A percentile compares a stretch with the other conserved stretches of the same genome.
Conservation (phyloP, 1,139 yeast species). For the Yamadazyma mexicana region DNA sequence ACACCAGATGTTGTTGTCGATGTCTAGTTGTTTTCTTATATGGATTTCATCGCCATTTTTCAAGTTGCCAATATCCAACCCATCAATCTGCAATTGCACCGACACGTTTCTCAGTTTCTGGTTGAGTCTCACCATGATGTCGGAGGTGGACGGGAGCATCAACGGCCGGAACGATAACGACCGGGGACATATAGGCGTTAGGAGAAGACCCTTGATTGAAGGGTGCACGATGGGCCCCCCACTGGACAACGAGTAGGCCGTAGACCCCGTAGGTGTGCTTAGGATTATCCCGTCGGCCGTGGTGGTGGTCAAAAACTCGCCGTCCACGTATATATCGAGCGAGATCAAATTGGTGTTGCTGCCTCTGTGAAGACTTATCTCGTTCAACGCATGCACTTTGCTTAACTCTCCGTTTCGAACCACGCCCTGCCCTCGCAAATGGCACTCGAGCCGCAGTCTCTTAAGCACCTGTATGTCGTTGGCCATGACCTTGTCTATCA, state of each 20-base stretch:
- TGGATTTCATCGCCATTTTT: conserved; percentile 78
- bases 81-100: conserved; percentile 73
- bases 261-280: conserved; percentile 92
- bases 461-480: conserved; percentile 65
- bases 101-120: conserved; percentile 41
- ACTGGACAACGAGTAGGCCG: conserved; percentile 85
- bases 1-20: conserved; percentile 77
- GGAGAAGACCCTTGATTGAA: conserved; percentile 72
- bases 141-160: conserved; percentile 71
- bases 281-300: conserved; percentile 88
- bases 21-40: conserved; percentile 30
- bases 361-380: conserved; percentile 84
- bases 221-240: conserved; percentile 96
- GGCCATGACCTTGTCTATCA: conserved; percentile 64
- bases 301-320: conserved; percentile 80
- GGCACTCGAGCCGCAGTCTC: conserved; percentile 77
- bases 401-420: conserved; percentile 5
- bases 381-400: conserved; percentile 81
- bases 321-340: conserved; percentile 78
- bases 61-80: conserved; percentile 69
- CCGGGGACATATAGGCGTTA: conserved; percentile 90
- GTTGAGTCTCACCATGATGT: conserved; percentile 66
- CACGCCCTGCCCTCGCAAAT: conserved; percentile 47
- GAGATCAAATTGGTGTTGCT: conserved; percentile 83
- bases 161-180: conserved; percentile 86